Conservation (phyloP, 257 asterid genomes). For the Misopates orontium region DNA sequence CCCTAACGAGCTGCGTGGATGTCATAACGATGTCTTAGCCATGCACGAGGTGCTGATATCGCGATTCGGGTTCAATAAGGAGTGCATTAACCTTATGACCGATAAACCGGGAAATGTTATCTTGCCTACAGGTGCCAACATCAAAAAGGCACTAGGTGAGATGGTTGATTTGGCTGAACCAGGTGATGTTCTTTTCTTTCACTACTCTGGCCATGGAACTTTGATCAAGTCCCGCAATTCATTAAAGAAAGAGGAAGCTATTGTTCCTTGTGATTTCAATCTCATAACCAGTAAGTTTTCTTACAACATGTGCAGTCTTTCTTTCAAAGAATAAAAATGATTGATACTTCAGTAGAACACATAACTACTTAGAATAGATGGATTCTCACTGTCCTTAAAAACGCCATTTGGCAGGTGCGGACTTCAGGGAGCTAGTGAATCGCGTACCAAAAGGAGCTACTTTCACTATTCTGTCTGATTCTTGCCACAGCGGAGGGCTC, state of each 20-base stretch:
- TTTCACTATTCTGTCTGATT: constrained; percentile 82
- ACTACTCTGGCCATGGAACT: constrained; percentile 82
- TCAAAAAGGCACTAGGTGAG: constrained; percentile 50
- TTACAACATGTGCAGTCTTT: background rate
- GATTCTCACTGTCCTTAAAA: background rate
- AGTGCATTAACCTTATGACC: constrained; percentile 38
- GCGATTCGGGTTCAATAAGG: constrained; percentile 51
- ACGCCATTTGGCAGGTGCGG: constrained; percentile 46
- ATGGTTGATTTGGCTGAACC: constrained; percentile 62
- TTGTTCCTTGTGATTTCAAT: constrained; percentile 76
- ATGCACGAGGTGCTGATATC: constrained; percentile 53
- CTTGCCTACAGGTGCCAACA: constrained; percentile 73
- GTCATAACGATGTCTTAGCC: constrained; percentile 72
- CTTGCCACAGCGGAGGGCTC: constrained; percentile 92
- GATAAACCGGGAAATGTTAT: constrained; percentile 60
- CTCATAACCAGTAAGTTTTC: constrained; percentile 66
- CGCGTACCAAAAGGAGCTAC: constrained; percentile 66
- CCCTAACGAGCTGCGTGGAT: constrained; percentile 58
- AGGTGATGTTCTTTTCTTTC: constrained; percentile 65
- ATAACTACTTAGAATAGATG: background rate
- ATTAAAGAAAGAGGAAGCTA: constrained; percentile 58
- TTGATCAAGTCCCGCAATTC: constrained; percentile 39
- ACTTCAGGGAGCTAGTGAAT: constrained; percentile 74
- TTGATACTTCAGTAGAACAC: no score
- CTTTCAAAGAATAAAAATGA: no score